Evolutionary conservation across 2,329 filamentous ascomycete genomes (phyloP).

Genomic region (Pyricularia grisea): DNA sequence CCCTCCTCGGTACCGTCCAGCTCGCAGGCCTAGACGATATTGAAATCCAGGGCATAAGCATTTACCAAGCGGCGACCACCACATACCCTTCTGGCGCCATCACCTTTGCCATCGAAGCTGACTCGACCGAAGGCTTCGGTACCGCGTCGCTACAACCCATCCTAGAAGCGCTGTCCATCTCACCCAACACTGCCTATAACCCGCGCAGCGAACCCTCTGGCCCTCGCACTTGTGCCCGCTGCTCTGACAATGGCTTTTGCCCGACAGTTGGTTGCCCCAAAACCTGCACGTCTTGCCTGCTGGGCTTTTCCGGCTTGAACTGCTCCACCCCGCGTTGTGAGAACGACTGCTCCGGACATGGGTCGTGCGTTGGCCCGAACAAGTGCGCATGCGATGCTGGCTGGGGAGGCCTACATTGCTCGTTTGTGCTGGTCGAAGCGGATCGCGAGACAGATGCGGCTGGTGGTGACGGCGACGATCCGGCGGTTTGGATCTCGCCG

Average conservation of each 20-base stretch:
- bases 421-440: conserved; percentile 30
- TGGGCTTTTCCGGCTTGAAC: conserved; percentile 26
- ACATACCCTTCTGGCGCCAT: conserved; percentile 28
- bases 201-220: conserved; percentile 17
- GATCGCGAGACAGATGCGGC: conserved; percentile 32
- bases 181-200: conserved; percentile 26
- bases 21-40: conserved; percentile 29
- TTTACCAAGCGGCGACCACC: conserved; percentile 26
- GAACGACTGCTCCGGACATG: conserved; percentile 30
- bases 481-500: conserved; percentile 38
- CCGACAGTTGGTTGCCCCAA: conserved; percentile 11
- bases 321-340: conserved; percentile 28
- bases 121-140: conserved; percentile 27
- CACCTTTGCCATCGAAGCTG: conserved; percentile 30
- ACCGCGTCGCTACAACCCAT: conserved; percentile 25
- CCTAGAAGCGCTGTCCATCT: conserved; percentile 22
- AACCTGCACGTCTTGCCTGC: conserved; percentile 28
- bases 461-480: conserved; percentile 35
- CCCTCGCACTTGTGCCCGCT: conserved; percentile 21
- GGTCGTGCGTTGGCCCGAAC: conserved; percentile 30
- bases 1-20: conserved; percentile 23
- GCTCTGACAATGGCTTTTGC: conserved; percentile 28
- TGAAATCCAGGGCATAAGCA: conserved; percentile 28
- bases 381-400: conserved; percentile 28
- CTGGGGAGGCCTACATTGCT: conserved; percentile 35